A percentile compares a stretch with the other conserved stretches of the same genome.
Evolutionary conservation across 306 rosid genomes (phyloP).

Genomic region (Castanospermum australe): DNA sequence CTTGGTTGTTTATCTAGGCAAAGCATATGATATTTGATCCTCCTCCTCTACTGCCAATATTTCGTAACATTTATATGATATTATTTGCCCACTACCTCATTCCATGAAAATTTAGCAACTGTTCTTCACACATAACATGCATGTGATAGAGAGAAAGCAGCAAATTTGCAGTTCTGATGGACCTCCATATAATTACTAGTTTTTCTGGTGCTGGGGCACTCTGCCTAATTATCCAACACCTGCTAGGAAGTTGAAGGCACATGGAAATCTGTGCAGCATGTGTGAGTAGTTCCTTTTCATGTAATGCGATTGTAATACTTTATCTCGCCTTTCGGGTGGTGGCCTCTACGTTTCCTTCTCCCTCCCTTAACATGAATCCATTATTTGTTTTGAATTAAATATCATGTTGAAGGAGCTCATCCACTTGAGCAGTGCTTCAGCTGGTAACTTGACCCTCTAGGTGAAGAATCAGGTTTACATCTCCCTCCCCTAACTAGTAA

Average conservation of each 20-base stretch:
- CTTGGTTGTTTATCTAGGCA: constrained; percentile 6
- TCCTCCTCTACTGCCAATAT: background rate
- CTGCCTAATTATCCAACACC: background rate
- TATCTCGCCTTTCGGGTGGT: background rate
- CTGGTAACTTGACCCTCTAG: no score
- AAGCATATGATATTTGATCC: constrained; percentile 2
- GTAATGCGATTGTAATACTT: background rate
- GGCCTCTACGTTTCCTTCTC: background rate
- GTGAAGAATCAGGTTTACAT: no score
- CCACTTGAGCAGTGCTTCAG: constrained; percentile 14
- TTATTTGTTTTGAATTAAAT: background rate
- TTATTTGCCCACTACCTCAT: background rate
- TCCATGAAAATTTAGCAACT: background rate
- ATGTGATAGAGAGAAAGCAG: background rate
- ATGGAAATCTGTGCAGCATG: constrained; percentile 4
- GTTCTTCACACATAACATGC: background rate
- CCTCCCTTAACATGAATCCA: background rate
- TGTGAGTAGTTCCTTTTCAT: background rate
- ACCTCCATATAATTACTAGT: background rate
- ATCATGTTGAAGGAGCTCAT: background rate
- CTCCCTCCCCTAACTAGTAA: no score
- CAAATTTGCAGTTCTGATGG: background rate
- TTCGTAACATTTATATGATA: background rate
- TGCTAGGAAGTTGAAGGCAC: background rate
- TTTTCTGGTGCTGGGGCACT: background rate